phyloP scores from a whole-genome alignment of 495 filamentous ascomycete genomes.

The Aspergillus cristatus region DNA sequence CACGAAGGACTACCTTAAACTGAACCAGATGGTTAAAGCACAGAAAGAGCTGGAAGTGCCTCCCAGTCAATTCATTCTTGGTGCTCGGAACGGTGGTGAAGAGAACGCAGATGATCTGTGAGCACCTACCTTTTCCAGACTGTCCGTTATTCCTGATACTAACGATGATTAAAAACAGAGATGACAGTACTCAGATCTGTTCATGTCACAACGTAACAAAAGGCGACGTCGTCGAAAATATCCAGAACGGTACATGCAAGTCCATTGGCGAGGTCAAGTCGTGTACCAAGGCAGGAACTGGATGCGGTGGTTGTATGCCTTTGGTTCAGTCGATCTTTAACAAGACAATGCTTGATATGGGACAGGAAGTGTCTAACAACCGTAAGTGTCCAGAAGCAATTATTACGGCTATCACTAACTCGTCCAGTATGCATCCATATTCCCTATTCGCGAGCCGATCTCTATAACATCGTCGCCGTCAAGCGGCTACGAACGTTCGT shows the following conservation, averaged over 20 bases:
- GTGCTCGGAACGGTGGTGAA: slow-evolving; percentile 62
- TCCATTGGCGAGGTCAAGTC: slow-evolving; percentile 81
- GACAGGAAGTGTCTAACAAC: slow-evolving; percentile 83
- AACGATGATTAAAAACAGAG: slow-evolving; percentile 36
- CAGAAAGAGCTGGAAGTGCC: slow-evolving; percentile 77
- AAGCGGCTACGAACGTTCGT: slow-evolving; percentile 67
- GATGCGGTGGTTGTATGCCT: slow-evolving; percentile 91
- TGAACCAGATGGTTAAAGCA: slow-evolving; percentile 88
- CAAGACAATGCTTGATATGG: slow-evolving; percentile 82
- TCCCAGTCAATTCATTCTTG: slow-evolving; percentile 84
- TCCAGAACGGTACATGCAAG: slow-evolving; percentile 80
- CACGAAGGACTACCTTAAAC: slow-evolving; percentile 86
- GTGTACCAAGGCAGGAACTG: slow-evolving; percentile 91
- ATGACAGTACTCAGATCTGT: slow-evolving; percentile 86
- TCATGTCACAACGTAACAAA: slow-evolving; percentile 96
- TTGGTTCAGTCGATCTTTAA: slow-evolving; percentile 91
- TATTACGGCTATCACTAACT: slow-evolving; percentile 6
- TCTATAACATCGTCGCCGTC: slow-evolving; percentile 83
- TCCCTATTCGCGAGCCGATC: slow-evolving; percentile 74
- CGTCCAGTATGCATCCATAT: slow-evolving; percentile 70
- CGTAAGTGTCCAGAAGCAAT: slow-evolving; percentile 23
- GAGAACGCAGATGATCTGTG: slow-evolving; percentile 63
- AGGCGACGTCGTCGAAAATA: slow-evolving; percentile 61
- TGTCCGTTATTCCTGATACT: not conserved
- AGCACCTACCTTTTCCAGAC: slow-evolving; percentile 11